Percentiles rank a stretch among this genome's conserved stretches.
These are phyloP conservation scores for Pyropia haitanensis DNA, from an alignment of 23 red algal genomes.

Conservation along the genomic window DNA sequence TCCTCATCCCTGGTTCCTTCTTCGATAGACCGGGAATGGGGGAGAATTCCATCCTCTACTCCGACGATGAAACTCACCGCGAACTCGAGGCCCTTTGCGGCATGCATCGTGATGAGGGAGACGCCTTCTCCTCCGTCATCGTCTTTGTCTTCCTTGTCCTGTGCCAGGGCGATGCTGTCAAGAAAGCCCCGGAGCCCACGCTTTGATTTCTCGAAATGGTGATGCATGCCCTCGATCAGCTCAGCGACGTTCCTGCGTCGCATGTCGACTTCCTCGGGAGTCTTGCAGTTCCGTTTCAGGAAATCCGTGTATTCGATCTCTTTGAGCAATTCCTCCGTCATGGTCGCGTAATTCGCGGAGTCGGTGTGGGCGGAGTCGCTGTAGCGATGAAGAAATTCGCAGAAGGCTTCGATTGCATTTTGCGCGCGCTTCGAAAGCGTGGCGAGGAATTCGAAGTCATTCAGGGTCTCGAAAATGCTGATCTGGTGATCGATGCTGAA, in stretches of 20 bases:
- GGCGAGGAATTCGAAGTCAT: too few species aligned
- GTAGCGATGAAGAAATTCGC: too few species aligned
- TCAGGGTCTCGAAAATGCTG: neutral
- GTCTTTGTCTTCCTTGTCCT: neutral
- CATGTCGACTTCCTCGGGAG: neutral
- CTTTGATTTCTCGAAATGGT: neutral
- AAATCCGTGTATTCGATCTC: neutral
- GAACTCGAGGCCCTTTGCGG: constrained; percentile 7
- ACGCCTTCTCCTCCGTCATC: neutral
- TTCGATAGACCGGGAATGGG: neutral
- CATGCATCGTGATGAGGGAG: constrained; percentile 2
- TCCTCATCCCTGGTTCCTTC: neutral
- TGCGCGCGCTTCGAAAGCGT: too few species aligned
- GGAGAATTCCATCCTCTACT: neutral
- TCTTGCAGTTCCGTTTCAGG: neutral
- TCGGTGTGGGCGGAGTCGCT: too few species aligned
- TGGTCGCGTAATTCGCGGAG: neutral
- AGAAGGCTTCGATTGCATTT: too few species aligned
- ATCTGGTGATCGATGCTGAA: neutral
- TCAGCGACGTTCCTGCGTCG: neutral
- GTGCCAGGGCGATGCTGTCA: neutral
- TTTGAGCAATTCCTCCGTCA: neutral
- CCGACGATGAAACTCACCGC: constrained; percentile 1
- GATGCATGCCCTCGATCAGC: neutral
- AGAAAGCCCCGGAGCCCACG: neutral